Conservation (phyloP, 345 rosid species). For the Alliaria petiolata region DNA sequence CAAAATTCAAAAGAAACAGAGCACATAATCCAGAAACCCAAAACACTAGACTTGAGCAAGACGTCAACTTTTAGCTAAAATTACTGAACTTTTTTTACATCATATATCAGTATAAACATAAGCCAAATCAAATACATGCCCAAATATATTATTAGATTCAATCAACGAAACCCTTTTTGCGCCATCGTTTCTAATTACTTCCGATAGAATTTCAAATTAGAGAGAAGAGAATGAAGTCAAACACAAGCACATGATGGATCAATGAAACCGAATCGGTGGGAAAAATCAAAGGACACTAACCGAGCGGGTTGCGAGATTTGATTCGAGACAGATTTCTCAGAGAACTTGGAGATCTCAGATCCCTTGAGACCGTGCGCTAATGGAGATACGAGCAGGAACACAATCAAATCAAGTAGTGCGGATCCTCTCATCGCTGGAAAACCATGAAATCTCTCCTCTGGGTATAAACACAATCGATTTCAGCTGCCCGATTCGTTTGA, state of each 20-base stretch:
- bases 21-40: not conserved
- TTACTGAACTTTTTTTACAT: not conserved
- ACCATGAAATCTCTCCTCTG: slow-evolving; percentile 11
- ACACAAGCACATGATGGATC: not conserved
- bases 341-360: slow-evolving; percentile 41
- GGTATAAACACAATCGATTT: not conserved
- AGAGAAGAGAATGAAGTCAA: not conserved
- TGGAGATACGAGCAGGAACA: slow-evolving; percentile 36
- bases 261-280: not conserved
- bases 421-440: slow-evolving; percentile 47
- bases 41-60: not conserved
- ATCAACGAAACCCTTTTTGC: not conserved
- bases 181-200: not conserved
- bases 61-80: not conserved
- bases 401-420: slow-evolving; percentile 31
- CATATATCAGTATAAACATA: not conserved
- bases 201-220: not conserved
- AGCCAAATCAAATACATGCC: not conserved
- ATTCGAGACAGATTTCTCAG: slow-evolving; percentile 33
- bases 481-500: not conserved
- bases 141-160: not conserved
- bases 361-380: slow-evolving; percentile 30
- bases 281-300: slow-evolving; percentile 28
- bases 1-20: not conserved
- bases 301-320: slow-evolving; percentile 39